These are phyloP conservation scores for Globisporangium recalcitrans DNA, from an alignment of 352 stramenopile species.

Conservation along the genomic window DNA sequence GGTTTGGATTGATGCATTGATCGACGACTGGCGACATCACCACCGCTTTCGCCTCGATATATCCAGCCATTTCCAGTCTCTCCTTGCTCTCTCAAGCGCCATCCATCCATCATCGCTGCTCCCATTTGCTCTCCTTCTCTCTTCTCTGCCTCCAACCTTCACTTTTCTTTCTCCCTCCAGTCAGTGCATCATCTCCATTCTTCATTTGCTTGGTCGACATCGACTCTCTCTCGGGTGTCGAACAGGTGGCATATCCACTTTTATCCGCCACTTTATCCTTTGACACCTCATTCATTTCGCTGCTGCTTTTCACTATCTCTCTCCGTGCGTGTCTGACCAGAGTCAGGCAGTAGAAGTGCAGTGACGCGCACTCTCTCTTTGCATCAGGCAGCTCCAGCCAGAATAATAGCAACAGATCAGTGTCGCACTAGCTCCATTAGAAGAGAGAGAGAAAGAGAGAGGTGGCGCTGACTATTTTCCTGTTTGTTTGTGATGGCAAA, in stretches of 20 bases:
- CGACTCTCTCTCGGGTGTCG: not conserved
- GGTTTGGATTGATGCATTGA: too few relatives aligned
- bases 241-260: not conserved
- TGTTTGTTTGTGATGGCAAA: not conserved
- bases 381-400: not conserved
- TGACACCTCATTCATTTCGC: not conserved
- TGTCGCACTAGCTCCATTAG: not conserved
- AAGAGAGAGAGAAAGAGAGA: not conserved
- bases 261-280: not conserved
- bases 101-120: too few relatives aligned
- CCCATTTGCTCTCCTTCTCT: too few relatives aligned
- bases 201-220: not conserved
- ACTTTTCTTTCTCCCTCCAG: not conserved
- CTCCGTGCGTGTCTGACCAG: not conserved
- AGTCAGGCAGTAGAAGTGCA: not conserved
- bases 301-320: not conserved
- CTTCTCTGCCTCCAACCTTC: not conserved
- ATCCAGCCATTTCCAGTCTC: too few relatives aligned
- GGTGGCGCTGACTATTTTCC: not conserved
- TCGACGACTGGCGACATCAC: too few relatives aligned
- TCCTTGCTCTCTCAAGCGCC: too few relatives aligned
- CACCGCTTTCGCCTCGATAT: too few relatives aligned
- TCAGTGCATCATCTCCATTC: constrained; percentile 1
- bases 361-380: not conserved
- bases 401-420: not conserved